Evolutionary conservation across 495 filamentous ascomycete genomes (phyloP).

Genomic region (Tuber melanosporum): DNA sequence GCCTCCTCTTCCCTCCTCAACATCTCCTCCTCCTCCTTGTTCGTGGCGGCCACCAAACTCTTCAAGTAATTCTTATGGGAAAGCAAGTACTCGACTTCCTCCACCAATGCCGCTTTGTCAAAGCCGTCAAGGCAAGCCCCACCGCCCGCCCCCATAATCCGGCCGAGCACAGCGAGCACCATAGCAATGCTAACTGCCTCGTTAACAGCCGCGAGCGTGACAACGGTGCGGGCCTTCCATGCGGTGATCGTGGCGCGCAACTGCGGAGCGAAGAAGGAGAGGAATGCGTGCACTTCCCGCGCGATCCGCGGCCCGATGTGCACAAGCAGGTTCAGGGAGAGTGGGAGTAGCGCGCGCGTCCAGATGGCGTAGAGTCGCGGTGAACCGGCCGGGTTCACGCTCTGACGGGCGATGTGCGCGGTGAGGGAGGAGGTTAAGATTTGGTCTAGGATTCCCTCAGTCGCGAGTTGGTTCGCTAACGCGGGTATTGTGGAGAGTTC

Average conservation of each 20-base stretch:
- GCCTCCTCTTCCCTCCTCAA: constrained; percentile 23
- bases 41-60: constrained; percentile 39
- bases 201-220: constrained; percentile 35
- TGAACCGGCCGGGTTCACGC: constrained; percentile 57
- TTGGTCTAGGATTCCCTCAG: constrained; percentile 70
- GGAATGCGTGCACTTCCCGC: constrained; percentile 73
- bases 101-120: constrained; percentile 31
- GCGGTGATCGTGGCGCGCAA: constrained; percentile 23
- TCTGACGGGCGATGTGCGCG: constrained; percentile 59
- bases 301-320: constrained; percentile 71
- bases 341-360: constrained; percentile 75
- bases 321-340: constrained; percentile 83
- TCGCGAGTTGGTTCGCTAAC: constrained; percentile 81
- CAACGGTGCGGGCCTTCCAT: constrained; percentile 29
- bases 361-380: constrained; percentile 69
- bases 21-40: constrained; percentile 41
- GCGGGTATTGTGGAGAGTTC: constrained; percentile 74
- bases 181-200: constrained; percentile 37
- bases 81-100: constrained; percentile 39
- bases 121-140: constrained; percentile 22
- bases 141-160: constrained; percentile 33
- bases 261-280: constrained; percentile 44
- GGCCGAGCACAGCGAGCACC: constrained; percentile 36
- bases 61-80: constrained; percentile 40
- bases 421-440: constrained; percentile 71